Conservation (phyloP, 441 rosid species). For the Eruca vesicaria region DNA sequence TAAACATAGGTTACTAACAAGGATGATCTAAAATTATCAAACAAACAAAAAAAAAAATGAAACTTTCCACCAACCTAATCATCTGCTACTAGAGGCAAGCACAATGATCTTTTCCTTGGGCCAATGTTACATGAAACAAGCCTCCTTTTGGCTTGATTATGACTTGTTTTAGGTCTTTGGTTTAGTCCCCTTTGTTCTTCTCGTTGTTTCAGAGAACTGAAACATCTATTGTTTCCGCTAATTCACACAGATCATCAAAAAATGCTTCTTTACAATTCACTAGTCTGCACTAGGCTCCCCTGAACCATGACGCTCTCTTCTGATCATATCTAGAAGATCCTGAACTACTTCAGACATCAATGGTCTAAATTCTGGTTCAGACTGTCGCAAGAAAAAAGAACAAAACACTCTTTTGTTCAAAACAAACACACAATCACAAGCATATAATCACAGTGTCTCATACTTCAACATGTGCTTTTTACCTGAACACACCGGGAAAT, state of each 20-base stretch:
- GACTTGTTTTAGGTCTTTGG: conserved; percentile 3
- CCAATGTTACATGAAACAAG: neutral
- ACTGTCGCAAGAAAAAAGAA: conserved; percentile 42
- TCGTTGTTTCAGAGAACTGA: neutral
- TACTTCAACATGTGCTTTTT: conserved; percentile 18
- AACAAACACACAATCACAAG: neutral
- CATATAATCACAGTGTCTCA: neutral
- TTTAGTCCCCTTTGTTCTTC: neutral
- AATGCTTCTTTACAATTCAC: neutral
- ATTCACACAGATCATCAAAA: neutral
- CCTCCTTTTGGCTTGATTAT: neutral
- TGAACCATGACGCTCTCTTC: conserved; percentile 47
- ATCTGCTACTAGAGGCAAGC: conserved; percentile 2
- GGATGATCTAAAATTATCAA: conserved; percentile 8
- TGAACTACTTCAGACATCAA: conserved; percentile 92
- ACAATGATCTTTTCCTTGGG: conserved; percentile 11
- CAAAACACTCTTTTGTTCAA: neutral
- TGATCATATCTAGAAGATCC: conserved; percentile 75
- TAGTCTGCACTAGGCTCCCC: neutral
- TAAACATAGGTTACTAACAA: neutral
- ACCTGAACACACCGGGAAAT: conserved; percentile 95
- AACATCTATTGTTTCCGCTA: neutral
- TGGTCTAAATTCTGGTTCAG: conserved; percentile 83
- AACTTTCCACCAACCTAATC: conserved; percentile 9
- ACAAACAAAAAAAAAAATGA: neutral